Base-by-base conservation (phyloP, 345 rosid species). In the Kandelia obovata region DNA sequence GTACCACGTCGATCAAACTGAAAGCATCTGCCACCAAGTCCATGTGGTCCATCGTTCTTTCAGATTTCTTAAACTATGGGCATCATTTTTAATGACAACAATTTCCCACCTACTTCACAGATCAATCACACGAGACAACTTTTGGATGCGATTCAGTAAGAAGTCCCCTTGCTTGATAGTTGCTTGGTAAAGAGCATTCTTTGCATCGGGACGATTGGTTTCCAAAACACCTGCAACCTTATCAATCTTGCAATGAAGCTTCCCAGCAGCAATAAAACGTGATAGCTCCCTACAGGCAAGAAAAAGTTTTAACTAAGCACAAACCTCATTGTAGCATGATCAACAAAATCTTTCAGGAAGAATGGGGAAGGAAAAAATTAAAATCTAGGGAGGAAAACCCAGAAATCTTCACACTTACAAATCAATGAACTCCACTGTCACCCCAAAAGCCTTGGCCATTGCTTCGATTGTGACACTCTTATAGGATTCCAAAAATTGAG, bases 111-210 rank as follows among this genome's bases (percentile, higher is more conserved):
- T 17, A 28, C 35, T 80, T 88, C 84, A 96, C 53, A 92, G 85
- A 77, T 96, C 98, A 75, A 96, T 96, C 52, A 96, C 98, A 52
- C 98, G 96, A 28, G 97, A 92, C 52, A 96, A 83, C 90, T 92
- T 96, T 83, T 96, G 99, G 88, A 96, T 92, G 64, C 97, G 81
- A 87, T 96, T 96, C 52, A 96, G 79, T 27, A 96, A 75, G 87
- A 96, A 92, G 80, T 96, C 99, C 5, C 99, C 98, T 80, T 96
- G 99, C 87, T 96, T 96, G 80, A 96, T 96, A 8, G 98, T 96
- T 49, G 93, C 91, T 74, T 96, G 99, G 83, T 92, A 96, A 49
- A 96, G 96, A 15, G 99, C 96, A 78, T 96, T 96, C 92, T 96
- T 92, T 2, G 95, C 96, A 81, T 96, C 99, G 2, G 99, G 98